Base-by-base conservation (phyloP, 2,329 filamentous ascomycete species). In the Fusarium sp. region DNA sequence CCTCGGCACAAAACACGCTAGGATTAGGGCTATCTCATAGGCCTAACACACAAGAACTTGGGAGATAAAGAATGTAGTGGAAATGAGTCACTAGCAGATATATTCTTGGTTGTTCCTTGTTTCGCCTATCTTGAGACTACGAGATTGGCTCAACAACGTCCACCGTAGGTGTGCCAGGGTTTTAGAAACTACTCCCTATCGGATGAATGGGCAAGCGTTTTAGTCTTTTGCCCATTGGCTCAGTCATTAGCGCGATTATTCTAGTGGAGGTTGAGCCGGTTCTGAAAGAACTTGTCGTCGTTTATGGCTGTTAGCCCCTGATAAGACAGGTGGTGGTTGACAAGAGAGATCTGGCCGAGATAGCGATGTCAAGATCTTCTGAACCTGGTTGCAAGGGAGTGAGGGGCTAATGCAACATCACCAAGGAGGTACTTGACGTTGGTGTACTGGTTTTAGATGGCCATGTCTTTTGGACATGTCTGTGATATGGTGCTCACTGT, bases 371-470 rank as follows among this genome's bases (percentile, higher is more conserved):
- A 27, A 41, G 56, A 61, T 52, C 33, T 39, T 37, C 13, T 16
- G 16, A 31, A 35, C 33, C 43, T 35, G 11, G 41, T 27, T 10
- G 31, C 27, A 22, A 43, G 52, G 37, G 20, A 59, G 41, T 29
- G 59, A 64, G n/a, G 59, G 59, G 35, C 43, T 52, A 43, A 37
- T 59, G 39, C 37, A 48, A 70, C 39, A 18, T 57, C 24, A 37
- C 27, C 22, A 20, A 24, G 11, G 18, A 29, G 56, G 33, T 14
- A n/a, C 14, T 33, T 24, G 13, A 13, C 16, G 45, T 20, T 59
- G 16, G 16, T n/a, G 35, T 65, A 35, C n/a, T 54, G 18, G 48
- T 20, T 22, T 37, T 50, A 22, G 41, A 24, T 67, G 16, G 18
- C 20, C 22, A 39, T 61, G 41, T 20, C 20, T 29, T 33, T 16